Evolutionary conservation across 495 filamentous ascomycete genomes (phyloP), one percentile per base, ranked within the genome.

Genomic region (Amorphotheca resinae): DNA sequence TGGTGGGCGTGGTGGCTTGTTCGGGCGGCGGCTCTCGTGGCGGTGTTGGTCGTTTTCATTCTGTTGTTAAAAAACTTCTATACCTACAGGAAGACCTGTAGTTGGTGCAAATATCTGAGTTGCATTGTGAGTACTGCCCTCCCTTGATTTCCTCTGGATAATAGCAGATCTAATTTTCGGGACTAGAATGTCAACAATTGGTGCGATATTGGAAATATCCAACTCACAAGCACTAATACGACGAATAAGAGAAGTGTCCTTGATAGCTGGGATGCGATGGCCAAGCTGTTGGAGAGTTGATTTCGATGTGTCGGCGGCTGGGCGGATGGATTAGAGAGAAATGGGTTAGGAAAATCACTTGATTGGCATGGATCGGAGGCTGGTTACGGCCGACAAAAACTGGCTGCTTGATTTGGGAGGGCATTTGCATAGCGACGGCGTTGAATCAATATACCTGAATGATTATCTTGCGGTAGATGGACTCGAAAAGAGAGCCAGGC

Each of bases 1-100:
- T 98, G 91, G 91, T 98, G 91, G 91, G 81, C 65, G 8, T 98
- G 93, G 88, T 98, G 91, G 91, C 61, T 95, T 17, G 72, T 95
- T 11, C 70, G 91, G 8, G 82, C 75, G 7, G 86, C 71, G 5
- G 81, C 81, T n/a, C 62, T 96, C 41, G 73, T 93, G 6, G 74
- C 75, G 11, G 79, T 87, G 2, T 58, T 91, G 3, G 68, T 93
- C 38, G 79, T 78, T 3, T 91, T 95, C 53, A 85, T 95, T 51
- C 58, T 93, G 30, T 64, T 96, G 33, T 62, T 95, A 32, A 74
- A 84, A 41, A 84, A 95, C 62, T 98, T 98, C 59, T 96, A 95
- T 62, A 77, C 72, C 44, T 76, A 79, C 51, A 69, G 71, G 42
- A 74, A 76, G 23, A 79, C 70, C 9, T 98, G 91, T 58, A 64